Percentiles rank a stretch among this genome's conserved stretches.
phyloP scores from a whole-genome alignment of 768 basidiomycete species.

The Mycena rebaudengoi region DNA sequence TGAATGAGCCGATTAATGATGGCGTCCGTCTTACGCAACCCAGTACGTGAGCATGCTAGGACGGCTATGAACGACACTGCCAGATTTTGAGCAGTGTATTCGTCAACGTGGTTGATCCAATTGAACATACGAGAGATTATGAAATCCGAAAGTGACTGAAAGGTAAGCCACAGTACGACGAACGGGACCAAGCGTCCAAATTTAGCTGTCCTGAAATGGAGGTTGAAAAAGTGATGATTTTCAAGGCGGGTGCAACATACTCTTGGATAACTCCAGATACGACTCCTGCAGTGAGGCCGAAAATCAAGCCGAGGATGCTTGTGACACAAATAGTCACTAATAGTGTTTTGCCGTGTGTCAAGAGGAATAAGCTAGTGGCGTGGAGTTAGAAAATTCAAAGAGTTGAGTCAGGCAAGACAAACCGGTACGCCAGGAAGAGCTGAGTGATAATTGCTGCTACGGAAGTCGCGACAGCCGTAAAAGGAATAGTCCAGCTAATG shows the following conservation, averaged over 20 bases:
- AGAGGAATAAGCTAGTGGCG: no score
- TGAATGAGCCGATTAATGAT: slow-evolving; percentile 63
- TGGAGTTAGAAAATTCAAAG: no score
- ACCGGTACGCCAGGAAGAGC: slow-evolving; percentile 56
- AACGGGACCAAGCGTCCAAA: slow-evolving; percentile 48
- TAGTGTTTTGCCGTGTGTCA: no score
- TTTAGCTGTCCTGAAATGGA: slow-evolving; percentile 55
- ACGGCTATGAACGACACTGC: slow-evolving; percentile 40
- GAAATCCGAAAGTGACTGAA: slow-evolving; percentile 54
- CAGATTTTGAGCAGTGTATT: not conserved
- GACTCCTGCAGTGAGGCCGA: slow-evolving; percentile 53
- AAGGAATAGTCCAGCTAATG: slow-evolving; percentile 56
- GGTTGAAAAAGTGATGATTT: no score
- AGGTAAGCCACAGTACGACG: slow-evolving; percentile 55
- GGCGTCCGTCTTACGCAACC: slow-evolving; percentile 59
- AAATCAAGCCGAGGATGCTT: slow-evolving; percentile 49
- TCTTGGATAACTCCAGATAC: no score
- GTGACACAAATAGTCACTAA: no score
- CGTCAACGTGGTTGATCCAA: not conserved
- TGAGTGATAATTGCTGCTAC: slow-evolving; percentile 61
- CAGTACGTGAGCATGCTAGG: slow-evolving; percentile 54
- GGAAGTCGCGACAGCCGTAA: slow-evolving; percentile 55
- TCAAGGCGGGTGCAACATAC: no score
- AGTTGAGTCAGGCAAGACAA: slow-evolving; percentile 16
- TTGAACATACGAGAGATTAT: slow-evolving; percentile 56